Evolutionary conservation across 306 rosid genomes (phyloP), one percentile per base, ranked within the genome.

Genomic region (Alnus rubra): DNA sequence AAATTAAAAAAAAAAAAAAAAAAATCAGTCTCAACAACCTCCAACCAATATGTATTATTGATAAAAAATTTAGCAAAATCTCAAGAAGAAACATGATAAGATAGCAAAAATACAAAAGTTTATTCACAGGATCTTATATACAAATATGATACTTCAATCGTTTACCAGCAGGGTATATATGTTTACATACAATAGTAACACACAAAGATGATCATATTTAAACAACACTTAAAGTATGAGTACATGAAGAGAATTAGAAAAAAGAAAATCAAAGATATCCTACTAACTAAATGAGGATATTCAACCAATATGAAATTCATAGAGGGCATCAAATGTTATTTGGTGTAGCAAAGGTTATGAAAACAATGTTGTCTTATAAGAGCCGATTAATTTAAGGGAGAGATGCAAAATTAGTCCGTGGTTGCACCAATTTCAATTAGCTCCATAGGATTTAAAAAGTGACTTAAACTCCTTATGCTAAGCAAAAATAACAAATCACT

Each of bases 11-110:
- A 73, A 67, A 4, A n/a, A 10, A 74, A 37, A 44, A n/a, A 23
- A 8, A n/a, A 51, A 37, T 37, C 63, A 56, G 76, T 54, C 47
- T 33, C 37, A 79, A 58, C 71, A 82, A 28, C 37, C 42, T 3
- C 64, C 54, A 70, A 44, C 48, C 18, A 73, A 13, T 5, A 0
- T 31, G 18, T 55, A 54, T 69, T 58, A 55, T 58, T 2, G 50
- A 48, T 1, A 56, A 56, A 19, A n/a, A n/a, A n/a, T 23, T 37
- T 3, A 50, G 16, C 62, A 48, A 14, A 10, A 18, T 52, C 28
- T 16, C 42, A 48, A 9, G 12, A 5, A 35, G 9, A 28, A 44
- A 14, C 55, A 44, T 42, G 39, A 64, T 64, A 74, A 62, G 71
- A 50, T 30, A 13, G 58, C 58, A 59, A 13, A 35, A 13, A 63